These are phyloP conservation scores for Alternaria conjuncta DNA, from an alignment of 2,329 filamentous ascomycete genomes.

Conservation along the genomic window DNA sequence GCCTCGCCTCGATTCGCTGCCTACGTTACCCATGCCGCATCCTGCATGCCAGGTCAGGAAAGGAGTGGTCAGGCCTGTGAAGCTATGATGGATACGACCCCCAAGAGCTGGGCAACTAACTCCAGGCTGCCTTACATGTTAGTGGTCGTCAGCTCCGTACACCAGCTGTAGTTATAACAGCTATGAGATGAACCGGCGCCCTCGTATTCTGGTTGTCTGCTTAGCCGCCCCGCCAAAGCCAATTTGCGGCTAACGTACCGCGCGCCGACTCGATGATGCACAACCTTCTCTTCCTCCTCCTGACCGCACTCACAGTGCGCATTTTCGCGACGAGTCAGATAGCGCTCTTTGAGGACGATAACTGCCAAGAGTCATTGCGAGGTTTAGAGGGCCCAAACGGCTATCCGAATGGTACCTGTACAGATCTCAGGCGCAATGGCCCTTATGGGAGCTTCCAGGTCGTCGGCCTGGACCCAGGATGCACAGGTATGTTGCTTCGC, in stretches of 20 bases:
- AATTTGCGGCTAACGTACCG: neutral
- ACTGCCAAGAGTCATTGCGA: slow-evolving; percentile 14
- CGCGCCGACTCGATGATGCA: slow-evolving; percentile 1
- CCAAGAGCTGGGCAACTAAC: slow-evolving; percentile 1
- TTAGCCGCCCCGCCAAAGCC: neutral
- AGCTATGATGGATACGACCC: neutral
- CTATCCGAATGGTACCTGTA: slow-evolving; percentile 25
- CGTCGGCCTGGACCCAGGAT: slow-evolving; percentile 32
- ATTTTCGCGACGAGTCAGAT: slow-evolving; percentile 9
- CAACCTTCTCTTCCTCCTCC: neutral
- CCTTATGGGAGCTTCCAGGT: slow-evolving; percentile 31
- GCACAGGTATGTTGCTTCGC: slow-evolving; percentile 22
- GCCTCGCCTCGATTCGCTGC: slow-evolving; percentile 2
- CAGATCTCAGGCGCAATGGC: slow-evolving; percentile 17
- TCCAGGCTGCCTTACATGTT: neutral
- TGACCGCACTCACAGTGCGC: neutral
- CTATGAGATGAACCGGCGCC: neutral
- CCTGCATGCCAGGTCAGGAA: neutral
- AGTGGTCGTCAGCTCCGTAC: neutral
- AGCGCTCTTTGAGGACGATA: slow-evolving; percentile 16
- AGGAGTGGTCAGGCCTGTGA: neutral
- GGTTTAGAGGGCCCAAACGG: slow-evolving; percentile 22
- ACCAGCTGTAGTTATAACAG: slow-evolving; percentile 1
- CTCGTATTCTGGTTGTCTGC: neutral
- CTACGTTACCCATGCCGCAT: neutral